These are phyloP conservation scores for Bondarzewia mesenterica DNA, from an alignment of 1,284 basidiomycete species.

Conservation along the genomic window DNA sequence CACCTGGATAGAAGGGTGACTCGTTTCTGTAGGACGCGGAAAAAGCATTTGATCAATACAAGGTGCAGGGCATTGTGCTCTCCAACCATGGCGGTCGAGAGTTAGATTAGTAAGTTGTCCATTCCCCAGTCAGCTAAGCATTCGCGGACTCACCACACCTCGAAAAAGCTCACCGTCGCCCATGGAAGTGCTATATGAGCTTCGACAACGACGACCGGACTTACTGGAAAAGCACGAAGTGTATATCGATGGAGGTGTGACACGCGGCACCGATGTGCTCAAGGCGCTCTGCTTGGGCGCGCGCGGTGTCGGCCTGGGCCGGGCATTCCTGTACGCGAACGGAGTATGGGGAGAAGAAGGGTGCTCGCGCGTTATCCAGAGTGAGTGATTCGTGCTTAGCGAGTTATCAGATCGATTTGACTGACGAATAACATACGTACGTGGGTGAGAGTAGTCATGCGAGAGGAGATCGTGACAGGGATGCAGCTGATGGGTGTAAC, in stretches of 20 bases:
- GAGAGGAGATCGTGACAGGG: conserved; percentile 38
- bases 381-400: conserved; percentile 11
- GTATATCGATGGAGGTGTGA: conserved; percentile 66
- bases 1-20: background rate
- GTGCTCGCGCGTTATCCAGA: conserved; percentile 18
- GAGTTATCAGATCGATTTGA: background rate
- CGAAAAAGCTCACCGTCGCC: conserved; percentile 15
- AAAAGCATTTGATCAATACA: conserved; percentile 50
- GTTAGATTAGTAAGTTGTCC: conserved; percentile 38
- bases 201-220: conserved; percentile 33
- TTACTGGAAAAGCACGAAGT: conserved; percentile 46
- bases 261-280: conserved; percentile 62
- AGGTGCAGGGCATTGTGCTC: conserved; percentile 55
- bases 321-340: conserved; percentile 60
- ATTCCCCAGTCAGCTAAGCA: background rate
- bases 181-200: conserved; percentile 33
- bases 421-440: background rate
- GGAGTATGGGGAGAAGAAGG: conserved; percentile 58
- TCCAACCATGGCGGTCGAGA: conserved; percentile 66
- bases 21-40: conserved; percentile 40
- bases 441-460: conserved; percentile 16
- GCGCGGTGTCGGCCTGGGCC: conserved; percentile 46
- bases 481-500: conserved; percentile 48
- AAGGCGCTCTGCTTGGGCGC: conserved; percentile 70
- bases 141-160: too few relatives aligned